Percentiles rank a stretch among this genome's conserved stretches.
Evolutionary conservation across 495 filamentous ascomycete species (phyloP).

Genomic region (Podospora didyma): DNA sequence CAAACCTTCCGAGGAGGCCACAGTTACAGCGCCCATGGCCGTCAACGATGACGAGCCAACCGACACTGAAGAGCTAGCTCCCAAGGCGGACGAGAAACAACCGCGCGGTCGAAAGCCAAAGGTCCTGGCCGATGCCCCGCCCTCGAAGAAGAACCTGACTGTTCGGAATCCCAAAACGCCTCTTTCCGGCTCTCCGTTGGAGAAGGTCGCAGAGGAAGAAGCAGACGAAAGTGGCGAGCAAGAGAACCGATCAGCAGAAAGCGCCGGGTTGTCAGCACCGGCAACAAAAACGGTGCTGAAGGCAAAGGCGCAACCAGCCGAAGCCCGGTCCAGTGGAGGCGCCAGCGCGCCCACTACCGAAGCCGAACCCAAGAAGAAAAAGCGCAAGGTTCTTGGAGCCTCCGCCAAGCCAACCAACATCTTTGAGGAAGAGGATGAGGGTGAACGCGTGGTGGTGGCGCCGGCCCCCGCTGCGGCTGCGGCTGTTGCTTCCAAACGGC

Average conservation of each 20-base stretch:
- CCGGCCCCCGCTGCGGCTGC: constrained; percentile 7
- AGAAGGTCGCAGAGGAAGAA: constrained; percentile 46
- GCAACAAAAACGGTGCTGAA: constrained; percentile 7
- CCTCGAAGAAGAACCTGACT: constrained; percentile 40
- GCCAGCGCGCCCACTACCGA: constrained; percentile 22
- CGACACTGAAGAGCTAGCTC: background rate
- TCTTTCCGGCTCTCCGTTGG: constrained; percentile 28
- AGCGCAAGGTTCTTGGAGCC: constrained; percentile 64
- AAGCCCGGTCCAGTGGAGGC: background rate
- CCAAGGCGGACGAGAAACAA: constrained; percentile 23
- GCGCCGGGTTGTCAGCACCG: constrained; percentile 9
- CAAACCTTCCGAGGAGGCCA: constrained; percentile 9
- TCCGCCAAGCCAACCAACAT: constrained; percentile 54
- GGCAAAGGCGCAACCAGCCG: background rate
- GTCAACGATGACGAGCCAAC: constrained; percentile 5
- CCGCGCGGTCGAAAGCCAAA: constrained; percentile 37
- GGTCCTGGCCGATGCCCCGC: constrained; percentile 29
- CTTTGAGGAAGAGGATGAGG: constrained; percentile 72
- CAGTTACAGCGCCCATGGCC: background rate
- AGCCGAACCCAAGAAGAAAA: constrained; percentile 61
- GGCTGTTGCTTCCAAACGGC: constrained; percentile 21
- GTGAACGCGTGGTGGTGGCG: constrained; percentile 32
- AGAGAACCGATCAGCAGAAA: constrained; percentile 24
- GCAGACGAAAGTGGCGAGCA: constrained; percentile 20
- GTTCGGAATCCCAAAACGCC: constrained; percentile 23